Percentiles rank a stretch among this genome's conserved stretches.
Evolutionary conservation across 78 protist genomes (phyloP).

Genomic region (Guillardia theta): DNA sequence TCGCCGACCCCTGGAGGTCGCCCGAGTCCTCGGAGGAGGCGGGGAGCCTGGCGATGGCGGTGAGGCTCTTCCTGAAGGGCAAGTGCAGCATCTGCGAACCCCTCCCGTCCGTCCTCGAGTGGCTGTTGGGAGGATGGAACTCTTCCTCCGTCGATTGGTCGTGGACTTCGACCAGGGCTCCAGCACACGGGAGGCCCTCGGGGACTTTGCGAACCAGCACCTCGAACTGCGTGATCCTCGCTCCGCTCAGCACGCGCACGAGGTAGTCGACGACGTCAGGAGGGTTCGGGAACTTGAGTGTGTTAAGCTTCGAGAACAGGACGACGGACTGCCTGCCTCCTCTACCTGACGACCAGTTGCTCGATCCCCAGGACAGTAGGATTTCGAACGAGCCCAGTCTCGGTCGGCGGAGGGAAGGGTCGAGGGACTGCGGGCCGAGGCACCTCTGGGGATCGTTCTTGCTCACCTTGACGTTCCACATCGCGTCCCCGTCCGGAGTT

Average conservation of each 20-base stretch:
- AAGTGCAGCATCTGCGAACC: no score
- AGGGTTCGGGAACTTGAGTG: background rate
- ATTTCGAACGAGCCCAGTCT: background rate
- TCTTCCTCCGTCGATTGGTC: no score
- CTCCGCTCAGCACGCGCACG: background rate
- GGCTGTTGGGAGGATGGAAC: no score
- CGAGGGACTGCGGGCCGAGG: background rate
- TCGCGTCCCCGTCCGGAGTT: background rate
- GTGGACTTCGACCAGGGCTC: background rate
- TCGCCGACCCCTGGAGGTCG: background rate
- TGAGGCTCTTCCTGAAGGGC: no score
- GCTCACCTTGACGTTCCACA: background rate
- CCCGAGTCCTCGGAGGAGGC: no score
- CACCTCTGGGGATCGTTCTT: background rate
- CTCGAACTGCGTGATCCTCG: background rate
- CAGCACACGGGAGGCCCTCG: background rate
- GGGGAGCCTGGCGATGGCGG: no score
- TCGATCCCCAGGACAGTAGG: background rate
- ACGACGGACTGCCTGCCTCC: background rate
- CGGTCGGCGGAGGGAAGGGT: background rate
- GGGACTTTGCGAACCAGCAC: background rate
- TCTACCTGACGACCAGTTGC: background rate
- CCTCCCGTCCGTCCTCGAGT: no score
- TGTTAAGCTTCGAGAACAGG: background rate
- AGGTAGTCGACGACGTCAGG: background rate